Percentiles rank a stretch among this genome's conserved stretches.
phyloP scores from a whole-genome alignment of 768 basidiomycete species.

The Sistotremastrum suecicum region DNA sequence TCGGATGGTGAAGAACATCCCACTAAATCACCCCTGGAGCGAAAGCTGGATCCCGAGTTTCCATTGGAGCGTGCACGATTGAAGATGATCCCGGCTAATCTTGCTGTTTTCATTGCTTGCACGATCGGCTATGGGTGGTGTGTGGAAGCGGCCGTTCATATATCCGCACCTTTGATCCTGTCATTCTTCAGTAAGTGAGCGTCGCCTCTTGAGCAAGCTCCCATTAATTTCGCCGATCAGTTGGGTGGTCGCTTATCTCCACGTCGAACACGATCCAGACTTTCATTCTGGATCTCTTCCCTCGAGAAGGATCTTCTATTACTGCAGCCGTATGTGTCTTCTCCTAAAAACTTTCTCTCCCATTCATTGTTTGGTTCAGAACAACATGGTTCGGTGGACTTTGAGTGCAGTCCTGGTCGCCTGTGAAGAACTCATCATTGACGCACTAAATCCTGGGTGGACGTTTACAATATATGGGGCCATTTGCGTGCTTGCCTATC shows the following conservation, averaged over 20 bases:
- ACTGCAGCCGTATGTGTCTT: constrained; percentile 1
- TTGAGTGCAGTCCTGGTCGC: constrained; percentile 49
- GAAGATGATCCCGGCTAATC: constrained; percentile 8
- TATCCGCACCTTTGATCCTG: constrained; percentile 14
- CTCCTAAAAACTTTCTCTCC: neutral
- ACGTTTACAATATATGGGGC: constrained; percentile 48
- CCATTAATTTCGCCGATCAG: constrained; percentile 16
- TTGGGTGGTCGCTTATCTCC: constrained; percentile 27
- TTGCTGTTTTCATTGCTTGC: constrained; percentile 4
- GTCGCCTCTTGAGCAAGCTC: too few relatives aligned
- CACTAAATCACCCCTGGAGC: neutral
- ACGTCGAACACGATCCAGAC: constrained; percentile 2
- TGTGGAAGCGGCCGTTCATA: constrained; percentile 9
- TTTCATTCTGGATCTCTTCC: constrained; percentile 4
- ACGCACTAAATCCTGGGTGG: constrained; percentile 53
- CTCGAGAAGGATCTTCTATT: constrained; percentile 3
- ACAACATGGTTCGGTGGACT: constrained; percentile 54
- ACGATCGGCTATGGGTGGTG: constrained; percentile 15
- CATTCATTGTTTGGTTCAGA: constrained; percentile 24
- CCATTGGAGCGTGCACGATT: constrained; percentile 17
- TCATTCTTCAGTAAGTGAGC: constrained; percentile 12
- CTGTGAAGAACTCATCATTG: constrained; percentile 45
- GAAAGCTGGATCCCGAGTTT: constrained; percentile 12
- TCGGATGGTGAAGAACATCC: neutral
- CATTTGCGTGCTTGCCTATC: constrained; percentile 30